Conservation (phyloP, 139 green algal genomes). For the Limnomonas spitsbergensis region DNA sequence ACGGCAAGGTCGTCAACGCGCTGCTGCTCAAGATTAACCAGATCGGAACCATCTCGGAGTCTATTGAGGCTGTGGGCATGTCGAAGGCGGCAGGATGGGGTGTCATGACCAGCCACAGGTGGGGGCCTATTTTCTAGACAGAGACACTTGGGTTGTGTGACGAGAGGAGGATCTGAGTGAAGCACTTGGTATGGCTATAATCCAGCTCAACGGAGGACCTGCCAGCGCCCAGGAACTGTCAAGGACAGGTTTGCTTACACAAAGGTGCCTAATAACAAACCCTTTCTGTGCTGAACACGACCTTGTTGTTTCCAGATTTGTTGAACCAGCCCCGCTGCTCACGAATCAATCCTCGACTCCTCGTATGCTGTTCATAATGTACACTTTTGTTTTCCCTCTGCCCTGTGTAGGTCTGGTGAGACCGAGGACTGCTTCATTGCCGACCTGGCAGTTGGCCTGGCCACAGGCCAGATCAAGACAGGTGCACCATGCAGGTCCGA, state of each 20-base stretch:
- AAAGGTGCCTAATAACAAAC: too few relatives aligned
- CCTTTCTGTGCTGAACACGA: too few relatives aligned
- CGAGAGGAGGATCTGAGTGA: not conserved
- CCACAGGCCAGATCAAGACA: conserved; percentile 99
- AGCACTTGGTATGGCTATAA: not conserved
- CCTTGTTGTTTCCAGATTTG: too few relatives aligned
- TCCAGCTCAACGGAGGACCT: not conserved
- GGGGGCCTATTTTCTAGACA: conserved; percentile 45
- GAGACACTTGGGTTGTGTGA: conserved; percentile 17
- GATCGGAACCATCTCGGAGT: conserved; percentile 94
- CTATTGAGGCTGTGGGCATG: conserved; percentile 91
- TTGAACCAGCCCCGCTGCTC: too few relatives aligned
- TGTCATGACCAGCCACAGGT: conserved; percentile 93
- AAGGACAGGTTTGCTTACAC: too few relatives aligned
- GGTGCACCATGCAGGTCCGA: conserved; percentile 93
- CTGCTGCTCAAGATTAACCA: conserved; percentile 99
- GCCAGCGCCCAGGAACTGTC: not conserved
- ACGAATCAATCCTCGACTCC: too few relatives aligned
- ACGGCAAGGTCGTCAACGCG: conserved; percentile 91
- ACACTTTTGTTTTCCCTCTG: too few relatives aligned
- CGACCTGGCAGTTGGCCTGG: conserved; percentile 93
- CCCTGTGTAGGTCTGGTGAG: conserved; percentile 79
- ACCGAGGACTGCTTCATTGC: conserved; percentile 98
- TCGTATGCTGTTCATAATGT: too few relatives aligned
- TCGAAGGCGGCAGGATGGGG: conserved; percentile 94